Conservation (phyloP, 176 grass and related monocot genomes). For the Guadua angustifolia region DNA sequence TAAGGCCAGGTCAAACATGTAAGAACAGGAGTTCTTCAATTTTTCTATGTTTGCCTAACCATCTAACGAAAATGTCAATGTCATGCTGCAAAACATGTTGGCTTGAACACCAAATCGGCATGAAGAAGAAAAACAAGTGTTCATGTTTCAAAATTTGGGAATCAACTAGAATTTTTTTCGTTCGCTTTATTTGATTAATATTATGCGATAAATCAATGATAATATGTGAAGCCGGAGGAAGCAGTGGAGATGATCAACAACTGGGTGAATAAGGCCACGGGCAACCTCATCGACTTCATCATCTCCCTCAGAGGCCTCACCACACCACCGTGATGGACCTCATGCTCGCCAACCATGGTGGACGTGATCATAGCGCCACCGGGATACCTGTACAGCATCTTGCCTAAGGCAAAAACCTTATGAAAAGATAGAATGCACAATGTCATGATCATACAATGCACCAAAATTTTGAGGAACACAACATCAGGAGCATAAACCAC, state of each 20-base stretch:
- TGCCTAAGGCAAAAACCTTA: not conserved
- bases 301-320: not conserved
- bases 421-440: not conserved
- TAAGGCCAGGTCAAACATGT: too few relatives aligned
- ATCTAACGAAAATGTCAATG: too few relatives aligned
- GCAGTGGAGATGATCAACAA: not conserved
- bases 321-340: not conserved
- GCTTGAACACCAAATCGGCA: not conserved
- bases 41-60: too few relatives aligned
- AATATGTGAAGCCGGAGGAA: not conserved
- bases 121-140: not conserved
- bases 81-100: not conserved
- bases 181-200: not conserved
- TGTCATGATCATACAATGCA: not conserved
- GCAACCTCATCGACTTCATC: not conserved
- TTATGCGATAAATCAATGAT: not conserved
- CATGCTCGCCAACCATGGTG: not conserved
- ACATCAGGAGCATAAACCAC: not conserved
- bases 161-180: too few relatives aligned
- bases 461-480: not conserved
- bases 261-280: slow-evolving; percentile 19
- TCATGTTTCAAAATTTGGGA: too few relatives aligned
- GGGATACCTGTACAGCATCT: not conserved
- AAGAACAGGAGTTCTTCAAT: too few relatives aligned
- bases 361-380: not conserved